A percentile compares a stretch with the other conserved stretches of the same genome.
Evolutionary conservation across 176 grass and related monocot species (phyloP).

Genomic region (Cenchrus purpureus): DNA sequence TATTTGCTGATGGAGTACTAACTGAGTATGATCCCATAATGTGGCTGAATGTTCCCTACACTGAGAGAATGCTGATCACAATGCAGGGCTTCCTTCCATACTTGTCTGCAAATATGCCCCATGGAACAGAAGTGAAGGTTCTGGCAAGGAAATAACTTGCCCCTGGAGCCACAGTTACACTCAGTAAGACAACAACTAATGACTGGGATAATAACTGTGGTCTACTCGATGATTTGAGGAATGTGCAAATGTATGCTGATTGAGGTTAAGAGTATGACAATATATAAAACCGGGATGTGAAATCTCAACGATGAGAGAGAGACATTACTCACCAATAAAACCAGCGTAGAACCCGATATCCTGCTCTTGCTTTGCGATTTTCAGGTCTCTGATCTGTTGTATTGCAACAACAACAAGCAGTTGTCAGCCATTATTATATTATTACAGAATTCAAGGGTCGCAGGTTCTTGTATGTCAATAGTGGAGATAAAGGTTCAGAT

Average conservation of each 20-base stretch:
- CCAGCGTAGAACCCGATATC: constrained; percentile 84
- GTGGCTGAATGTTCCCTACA: constrained; percentile 46
- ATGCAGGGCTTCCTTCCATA: constrained; percentile 77
- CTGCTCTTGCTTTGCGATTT: constrained; percentile 66
- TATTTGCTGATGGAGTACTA: background rate
- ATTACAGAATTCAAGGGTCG: background rate
- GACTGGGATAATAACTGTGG: background rate
- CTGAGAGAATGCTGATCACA: constrained; percentile 62
- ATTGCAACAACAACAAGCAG: constrained; percentile 8
- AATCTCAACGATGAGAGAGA: background rate
- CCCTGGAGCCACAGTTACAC: constrained; percentile 28
- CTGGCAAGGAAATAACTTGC: constrained; percentile 69
- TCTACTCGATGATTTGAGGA: background rate
- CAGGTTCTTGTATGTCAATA: background rate
- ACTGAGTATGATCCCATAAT: background rate
- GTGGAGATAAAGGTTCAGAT: background rate
- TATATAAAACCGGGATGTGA: background rate
- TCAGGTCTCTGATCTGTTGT: constrained; percentile 70
- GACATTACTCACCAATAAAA: constrained; percentile 62
- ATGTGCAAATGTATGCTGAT: background rate
- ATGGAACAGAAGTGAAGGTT: constrained; percentile 66
- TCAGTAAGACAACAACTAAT: background rate
- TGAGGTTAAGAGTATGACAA: too few relatives aligned
- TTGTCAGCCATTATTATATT: background rate
- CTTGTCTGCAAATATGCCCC: constrained; percentile 81